Evolutionary conservation across 306 rosid species (phyloP), one percentile per base, ranked within the genome.

Genomic region (Pyrus bretschneideri): DNA sequence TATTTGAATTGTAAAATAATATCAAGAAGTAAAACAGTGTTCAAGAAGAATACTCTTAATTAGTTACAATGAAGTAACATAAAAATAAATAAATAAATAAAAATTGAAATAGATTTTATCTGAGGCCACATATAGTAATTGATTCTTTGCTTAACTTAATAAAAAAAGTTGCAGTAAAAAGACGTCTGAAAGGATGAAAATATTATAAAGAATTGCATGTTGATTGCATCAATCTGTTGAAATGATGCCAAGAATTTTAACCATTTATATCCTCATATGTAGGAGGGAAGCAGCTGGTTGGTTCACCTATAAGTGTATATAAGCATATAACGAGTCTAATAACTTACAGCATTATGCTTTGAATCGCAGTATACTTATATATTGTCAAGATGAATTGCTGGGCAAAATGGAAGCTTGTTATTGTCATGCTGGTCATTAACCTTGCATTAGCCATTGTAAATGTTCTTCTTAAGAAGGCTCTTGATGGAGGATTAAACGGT

Each of bases 391-490:
- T 84, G 86, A 75, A 78, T 22, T 71, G 69, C 45, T 63, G 45
- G 78, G 83, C 42, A 75, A 68, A 84, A 81, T 83, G 85, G 90
- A 92, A 83, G 88, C 85, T 86, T 71, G 77, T 83, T 79, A 25
- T 64, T 72, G 62, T 78, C 64, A 85, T 94, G 98, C 67, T 92
- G 78, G n/a, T 81, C 2, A 83, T 89, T 40, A 94, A 85, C 71
- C 81, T 92, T 59, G 93, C 95, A 5, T 55, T 90, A 33, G 92
- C 91, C 44, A 9, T 86, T 1, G 98, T 90, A 25, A 94, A 94
- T 86, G 29, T 92, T 7, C 88, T 88, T 69, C 91, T 90, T 54
- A 92, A 94, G 90, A 86, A 86, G 83, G 79, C 86, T 75, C 85
- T 92, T 21, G 86, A 82, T 80, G 82, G 84, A 78, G 97, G 96